Base-by-base conservation (phyloP, 129 eudicot species). In the Lactuca saligna region DNA sequence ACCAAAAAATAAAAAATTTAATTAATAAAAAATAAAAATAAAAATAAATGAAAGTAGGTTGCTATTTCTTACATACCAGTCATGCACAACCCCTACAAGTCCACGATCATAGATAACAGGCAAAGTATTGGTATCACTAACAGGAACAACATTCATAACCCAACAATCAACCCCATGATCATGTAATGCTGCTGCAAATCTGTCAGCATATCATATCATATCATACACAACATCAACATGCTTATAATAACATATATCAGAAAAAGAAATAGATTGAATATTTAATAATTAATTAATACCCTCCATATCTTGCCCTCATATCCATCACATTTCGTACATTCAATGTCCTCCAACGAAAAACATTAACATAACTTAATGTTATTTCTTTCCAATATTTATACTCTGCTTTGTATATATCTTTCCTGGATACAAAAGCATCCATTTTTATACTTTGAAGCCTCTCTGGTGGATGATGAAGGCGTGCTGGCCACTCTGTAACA, bases 71-170 rank as follows among this genome's bases (percentile, higher is more conserved):
- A 25, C 71, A 57, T 86, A 90, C 97, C 97, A 90, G 79, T 90
- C 97, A 68, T 90, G 97, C 82, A 85, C 78, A n/a, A 90, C 92
- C 17, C 97, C 97, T 39, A 90, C 75, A 61, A 90, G 89, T 20
- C 97, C 97, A 15, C 97, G 97, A 54, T 90, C 97, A 77, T 87
- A 90, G 3, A 89, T 77, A 34, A 89, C 79, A 17, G 96, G 94
- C 76, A 89, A 70, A 14, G 97, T 86, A 61, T 90, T 87, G 59
- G 87, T 49, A 65, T 87, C 89, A 73, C 89, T 90, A 57, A 85
- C 82, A 34, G 97, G 97, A 81, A 90, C 87, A 51, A 90, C 97
- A 62, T 87, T 90, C 97, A 90, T 90, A 61, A 90, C 97, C 97
- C 97, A 90, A 53, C 86, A 80, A 75, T 90, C 83, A 60, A 87